Base-by-base conservation (phyloP, 805 yeast genomes). In the Spencermartinsiella europaea region DNA sequence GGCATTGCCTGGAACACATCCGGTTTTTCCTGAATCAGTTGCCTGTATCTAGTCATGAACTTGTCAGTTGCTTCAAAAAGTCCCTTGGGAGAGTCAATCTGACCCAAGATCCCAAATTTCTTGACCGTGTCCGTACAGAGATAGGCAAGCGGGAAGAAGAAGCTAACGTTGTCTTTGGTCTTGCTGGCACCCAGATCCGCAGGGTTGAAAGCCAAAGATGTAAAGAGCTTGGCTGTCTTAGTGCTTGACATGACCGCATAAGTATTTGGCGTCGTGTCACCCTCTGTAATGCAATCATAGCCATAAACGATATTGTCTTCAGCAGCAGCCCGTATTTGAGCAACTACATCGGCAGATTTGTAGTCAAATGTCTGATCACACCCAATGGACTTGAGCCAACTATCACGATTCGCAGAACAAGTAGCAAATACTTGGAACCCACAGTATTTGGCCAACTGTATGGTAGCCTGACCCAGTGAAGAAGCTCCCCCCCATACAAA, bases 371-470 rank as follows among this genome's bases (percentile, higher is more conserved):
- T 64, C 25, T 64, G 67, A 49, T 71, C 74, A 21, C 81, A 82
- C 52, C 83, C 83, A 21, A 73, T 53, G 1, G 58, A 47, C 54
- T 68, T 69, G 51, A 79, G 57, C 40, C 56, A 58, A 12, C 64
- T 65, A 48, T 66, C 67, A 58, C 77, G 67, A 53, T 71, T 73
- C 45, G 65, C 57, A 2, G 81, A 75, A 12, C 84, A 80, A 38
- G 77, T 73, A 2, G 74, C 73, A 43, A 74, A 62, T 38, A 76
- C 73, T 40, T 69, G 70, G 55, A 60, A 71, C n/a, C 76, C 78
- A 21, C 75, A 48, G 28, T 68, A 58, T 55, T 76, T 76, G 21
- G 83, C 83, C 38, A 80, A 53, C 68, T 84, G 90, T 45, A 80
- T 72, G 10, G 80, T 77, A 21, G 68, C 40, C 40, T 67, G 69